phyloP scores from a whole-genome alignment of 164 flowering plant genomes.

The Hamamelis virginiana region DNA sequence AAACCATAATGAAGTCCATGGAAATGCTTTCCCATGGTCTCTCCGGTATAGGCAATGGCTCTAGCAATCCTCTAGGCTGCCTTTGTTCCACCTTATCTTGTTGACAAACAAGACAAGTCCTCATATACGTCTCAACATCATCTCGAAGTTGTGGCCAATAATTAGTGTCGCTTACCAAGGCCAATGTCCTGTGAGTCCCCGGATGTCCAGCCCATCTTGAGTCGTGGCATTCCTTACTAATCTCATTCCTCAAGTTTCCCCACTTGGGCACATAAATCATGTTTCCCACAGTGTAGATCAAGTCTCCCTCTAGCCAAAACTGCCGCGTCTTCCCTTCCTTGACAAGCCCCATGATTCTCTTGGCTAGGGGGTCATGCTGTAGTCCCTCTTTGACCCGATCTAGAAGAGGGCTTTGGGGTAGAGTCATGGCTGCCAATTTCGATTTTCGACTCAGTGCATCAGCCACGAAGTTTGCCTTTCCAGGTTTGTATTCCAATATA shows the following conservation, averaged over 20 bases:
- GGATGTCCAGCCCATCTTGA: background rate
- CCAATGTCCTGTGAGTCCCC: background rate
- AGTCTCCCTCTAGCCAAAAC: background rate
- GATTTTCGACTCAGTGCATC: constrained; percentile 1
- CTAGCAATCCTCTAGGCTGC: background rate
- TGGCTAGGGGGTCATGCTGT: background rate
- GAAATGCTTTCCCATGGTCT: background rate
- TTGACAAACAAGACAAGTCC: background rate
- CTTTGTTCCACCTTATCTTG: background rate
- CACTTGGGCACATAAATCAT: background rate
- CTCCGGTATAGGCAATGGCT: background rate
- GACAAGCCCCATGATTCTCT: background rate
- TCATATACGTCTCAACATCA: background rate
- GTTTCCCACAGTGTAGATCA: background rate
- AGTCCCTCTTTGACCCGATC: background rate
- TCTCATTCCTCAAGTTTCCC: background rate
- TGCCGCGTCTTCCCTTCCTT: background rate
- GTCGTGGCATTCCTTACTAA: background rate
- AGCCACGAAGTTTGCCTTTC: background rate
- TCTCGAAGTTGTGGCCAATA: background rate
- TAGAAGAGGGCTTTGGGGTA: background rate
- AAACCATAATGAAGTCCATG: background rate
- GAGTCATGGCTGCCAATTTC: background rate
- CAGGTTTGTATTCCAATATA: background rate
- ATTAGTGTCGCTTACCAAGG: background rate